phyloP scores from a whole-genome alignment of 805 yeast genomes.

The Clavispora asparagi region DNA sequence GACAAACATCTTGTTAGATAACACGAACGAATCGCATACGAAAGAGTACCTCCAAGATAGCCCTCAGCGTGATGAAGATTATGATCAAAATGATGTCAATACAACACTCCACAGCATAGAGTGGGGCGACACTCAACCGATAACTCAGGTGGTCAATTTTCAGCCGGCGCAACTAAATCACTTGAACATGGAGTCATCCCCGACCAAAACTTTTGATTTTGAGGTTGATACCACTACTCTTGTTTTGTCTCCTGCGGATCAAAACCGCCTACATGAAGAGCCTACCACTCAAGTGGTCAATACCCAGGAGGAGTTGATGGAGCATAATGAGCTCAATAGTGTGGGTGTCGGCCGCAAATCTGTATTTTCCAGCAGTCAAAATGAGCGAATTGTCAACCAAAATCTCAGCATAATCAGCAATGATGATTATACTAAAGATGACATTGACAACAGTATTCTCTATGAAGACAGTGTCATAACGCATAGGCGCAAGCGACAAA shows the following conservation, averaged over 20 bases:
- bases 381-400: slow-evolving; percentile 5
- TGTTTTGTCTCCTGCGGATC: neutral
- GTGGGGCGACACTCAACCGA: slow-evolving; percentile 1
- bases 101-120: neutral
- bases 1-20: neutral
- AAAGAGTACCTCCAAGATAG: neutral
- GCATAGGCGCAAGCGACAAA: slow-evolving; percentile 9
- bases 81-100: neutral
- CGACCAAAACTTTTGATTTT: neutral
- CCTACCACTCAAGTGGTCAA: slow-evolving; percentile 31
- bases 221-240: slow-evolving; percentile 1
- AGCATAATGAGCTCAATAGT: slow-evolving; percentile 1
- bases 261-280: neutral
- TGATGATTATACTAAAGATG: slow-evolving; percentile 4
- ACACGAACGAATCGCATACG: neutral
- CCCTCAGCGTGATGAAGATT: neutral
- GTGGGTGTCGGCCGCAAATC: slow-evolving; percentile 12
- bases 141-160: neutral
- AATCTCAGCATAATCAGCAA: slow-evolving; percentile 10
- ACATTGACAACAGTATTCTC: slow-evolving; percentile 11
- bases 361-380: slow-evolving; percentile 18
- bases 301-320: slow-evolving; percentile 21
- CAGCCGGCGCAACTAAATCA: neutral
- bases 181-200: neutral
- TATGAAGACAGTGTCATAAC: slow-evolving; percentile 26